A percentile compares a stretch with the other conserved stretches of the same genome.
These are phyloP conservation scores for Lentinula detonsa DNA, from an alignment of 768 basidiomycete genomes.

Conservation along the genomic window DNA sequence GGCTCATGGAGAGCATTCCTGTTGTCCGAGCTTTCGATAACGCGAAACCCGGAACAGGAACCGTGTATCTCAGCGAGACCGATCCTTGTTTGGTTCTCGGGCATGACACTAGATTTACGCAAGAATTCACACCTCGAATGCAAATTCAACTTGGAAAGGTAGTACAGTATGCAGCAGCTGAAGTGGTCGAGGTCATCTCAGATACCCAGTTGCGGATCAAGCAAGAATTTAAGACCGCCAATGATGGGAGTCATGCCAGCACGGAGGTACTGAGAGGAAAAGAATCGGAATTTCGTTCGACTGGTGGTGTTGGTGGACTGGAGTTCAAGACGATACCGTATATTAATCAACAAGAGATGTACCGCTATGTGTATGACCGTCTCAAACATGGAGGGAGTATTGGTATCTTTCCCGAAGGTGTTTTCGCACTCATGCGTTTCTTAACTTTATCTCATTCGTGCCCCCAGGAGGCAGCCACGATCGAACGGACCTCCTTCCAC, in stretches of 20 bases:
- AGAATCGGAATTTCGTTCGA: conserved; percentile 43
- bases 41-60: conserved; percentile 73
- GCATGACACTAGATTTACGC: conserved; percentile 69
- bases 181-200: conserved; percentile 83
- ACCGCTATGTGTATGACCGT: conserved; percentile 86
- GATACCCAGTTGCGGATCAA: conserved; percentile 82
- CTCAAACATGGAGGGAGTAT: conserved; percentile 85
- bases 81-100: conserved; percentile 81
- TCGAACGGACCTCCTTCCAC: conserved; percentile 91
- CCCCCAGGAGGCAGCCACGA: conserved; percentile 91
- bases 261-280: conserved; percentile 64
- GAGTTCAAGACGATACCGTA: conserved; percentile 81
- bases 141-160: conserved; percentile 85
- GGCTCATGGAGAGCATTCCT: conserved; percentile 87
- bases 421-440: not conserved
- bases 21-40: conserved; percentile 90
- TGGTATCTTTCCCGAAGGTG: conserved; percentile 98
- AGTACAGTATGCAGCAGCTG: conserved; percentile 68
- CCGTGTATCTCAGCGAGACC: conserved; percentile 59
- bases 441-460: not conserved
- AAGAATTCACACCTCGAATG: conserved; percentile 69
- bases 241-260: conserved; percentile 59
- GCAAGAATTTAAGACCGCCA: conserved; percentile 63
- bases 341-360: conserved; percentile 93
- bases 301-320: conserved; percentile 53